Evolutionary conservation across 148 eudicot species (phyloP).

Genomic region (Linanthus parryae): DNA sequence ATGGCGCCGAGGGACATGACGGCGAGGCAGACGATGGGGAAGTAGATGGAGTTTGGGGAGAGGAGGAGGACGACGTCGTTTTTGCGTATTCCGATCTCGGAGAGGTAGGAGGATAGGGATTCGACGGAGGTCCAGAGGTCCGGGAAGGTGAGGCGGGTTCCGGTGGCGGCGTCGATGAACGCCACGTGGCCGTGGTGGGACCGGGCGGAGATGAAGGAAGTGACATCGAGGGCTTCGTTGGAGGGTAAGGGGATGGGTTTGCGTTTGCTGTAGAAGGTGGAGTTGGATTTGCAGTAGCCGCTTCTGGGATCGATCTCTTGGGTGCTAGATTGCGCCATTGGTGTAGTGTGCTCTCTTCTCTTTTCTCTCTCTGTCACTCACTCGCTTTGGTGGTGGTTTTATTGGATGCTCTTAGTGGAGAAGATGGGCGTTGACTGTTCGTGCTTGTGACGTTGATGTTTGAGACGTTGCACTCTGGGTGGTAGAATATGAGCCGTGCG

Average conservation of each 20-base stretch:
- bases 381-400: too few species aligned
- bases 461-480: too few species aligned
- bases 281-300: constrained; percentile 43
- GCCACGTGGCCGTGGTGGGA: constrained; percentile 54
- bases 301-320: constrained; percentile 23
- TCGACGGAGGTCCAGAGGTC: constrained; percentile 63
- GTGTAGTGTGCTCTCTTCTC: constrained; percentile 1
- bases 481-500: too few species aligned
- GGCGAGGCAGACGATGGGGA: constrained; percentile 77
- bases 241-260: constrained; percentile 53
- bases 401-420: too few species aligned
- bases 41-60: constrained; percentile 79
- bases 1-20: constrained; percentile 82
- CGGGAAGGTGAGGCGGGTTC: constrained; percentile 40
- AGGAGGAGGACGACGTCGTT: constrained; percentile 76
- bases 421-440: too few species aligned
- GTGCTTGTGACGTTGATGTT: too few species aligned
- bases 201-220: constrained; percentile 86
- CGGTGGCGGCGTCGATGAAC: constrained; percentile 78
- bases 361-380: too few species aligned
- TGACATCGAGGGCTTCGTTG: constrained; percentile 39
- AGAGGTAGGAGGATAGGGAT: constrained; percentile 47
- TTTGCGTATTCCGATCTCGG: constrained; percentile 47
- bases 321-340: constrained; percentile 22
- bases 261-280: constrained; percentile 77